Conservation (phyloP, 345 rosid genomes). For the Rhizophora mangle region DNA sequence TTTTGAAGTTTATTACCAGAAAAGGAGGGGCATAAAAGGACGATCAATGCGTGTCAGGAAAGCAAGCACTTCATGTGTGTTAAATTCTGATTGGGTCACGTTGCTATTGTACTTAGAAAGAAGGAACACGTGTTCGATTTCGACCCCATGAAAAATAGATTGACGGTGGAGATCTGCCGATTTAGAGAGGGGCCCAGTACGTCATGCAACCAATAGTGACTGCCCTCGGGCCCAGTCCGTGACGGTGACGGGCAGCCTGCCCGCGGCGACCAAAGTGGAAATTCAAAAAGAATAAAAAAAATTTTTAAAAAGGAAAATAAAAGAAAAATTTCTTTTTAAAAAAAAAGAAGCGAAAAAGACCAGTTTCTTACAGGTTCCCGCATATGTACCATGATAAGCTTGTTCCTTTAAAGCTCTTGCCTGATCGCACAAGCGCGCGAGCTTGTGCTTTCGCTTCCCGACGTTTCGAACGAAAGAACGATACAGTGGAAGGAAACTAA, state of each 20-base stretch:
- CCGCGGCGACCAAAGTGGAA: constrained; percentile 5
- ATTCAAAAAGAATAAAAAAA: neutral
- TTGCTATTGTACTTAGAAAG: constrained; percentile 8
- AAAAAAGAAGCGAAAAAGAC: too few species aligned
- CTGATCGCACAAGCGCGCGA: constrained; percentile 4
- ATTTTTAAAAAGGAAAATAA: neutral
- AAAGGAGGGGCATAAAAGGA: constrained; percentile 11
- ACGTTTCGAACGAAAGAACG: neutral
- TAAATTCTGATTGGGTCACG: constrained; percentile 39
- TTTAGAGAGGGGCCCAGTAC: constrained; percentile 10
- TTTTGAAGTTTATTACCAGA: neutral
- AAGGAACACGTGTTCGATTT: constrained; percentile 37
- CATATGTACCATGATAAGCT: too few species aligned
- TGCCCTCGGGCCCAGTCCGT: constrained; percentile 20
- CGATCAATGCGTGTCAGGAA: constrained; percentile 53
- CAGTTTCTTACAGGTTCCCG: neutral
- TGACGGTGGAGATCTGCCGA: constrained; percentile 41
- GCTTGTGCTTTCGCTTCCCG: neutral
- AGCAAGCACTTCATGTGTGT: constrained; percentile 31
- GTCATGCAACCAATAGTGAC: constrained; percentile 27
- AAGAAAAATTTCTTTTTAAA: too few species aligned
- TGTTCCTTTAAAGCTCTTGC: neutral
- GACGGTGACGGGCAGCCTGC: constrained; percentile 36
- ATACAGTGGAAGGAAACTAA: too few species aligned
- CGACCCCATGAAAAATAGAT: constrained; percentile 7